Conservation (phyloP, 805 yeast genomes). For the Saturnispora bothae region DNA sequence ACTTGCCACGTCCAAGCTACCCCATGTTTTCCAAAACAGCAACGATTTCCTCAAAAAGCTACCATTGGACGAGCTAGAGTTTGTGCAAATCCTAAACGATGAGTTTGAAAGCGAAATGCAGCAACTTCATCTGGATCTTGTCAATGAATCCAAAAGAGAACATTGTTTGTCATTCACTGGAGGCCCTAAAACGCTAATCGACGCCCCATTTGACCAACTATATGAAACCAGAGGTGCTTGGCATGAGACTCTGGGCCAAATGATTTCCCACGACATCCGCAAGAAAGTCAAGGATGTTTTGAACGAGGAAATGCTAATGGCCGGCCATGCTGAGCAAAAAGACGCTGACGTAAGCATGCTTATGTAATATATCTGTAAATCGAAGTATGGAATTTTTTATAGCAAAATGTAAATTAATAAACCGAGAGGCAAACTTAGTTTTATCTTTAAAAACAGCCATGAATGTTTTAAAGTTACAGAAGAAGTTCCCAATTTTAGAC, state of each 20-base stretch:
- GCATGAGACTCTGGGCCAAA: conserved; percentile 13
- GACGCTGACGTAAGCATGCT: neutral
- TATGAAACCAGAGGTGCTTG: conserved; percentile 10
- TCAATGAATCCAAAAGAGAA: neutral
- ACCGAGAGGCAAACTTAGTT: no score
- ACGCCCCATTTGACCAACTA: conserved; percentile 17
- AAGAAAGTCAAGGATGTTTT: conserved; percentile 3
- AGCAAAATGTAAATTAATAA: no score
- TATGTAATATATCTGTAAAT: no score
- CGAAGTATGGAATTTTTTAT: no score
- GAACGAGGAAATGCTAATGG: neutral
- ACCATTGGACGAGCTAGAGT: conserved; percentile 23
- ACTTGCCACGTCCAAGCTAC: conserved; percentile 18
- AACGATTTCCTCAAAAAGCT: conserved; percentile 20
- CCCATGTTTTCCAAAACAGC: conserved; percentile 21
- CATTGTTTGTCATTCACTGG: conserved; percentile 1
- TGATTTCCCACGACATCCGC: conserved; percentile 13
- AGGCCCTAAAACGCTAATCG: conserved; percentile 12
- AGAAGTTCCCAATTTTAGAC: conserved; percentile 73
- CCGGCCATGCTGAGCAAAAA: neutral
- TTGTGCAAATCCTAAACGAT: conserved; percentile 25
- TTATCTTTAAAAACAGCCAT: no score
- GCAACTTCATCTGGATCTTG: conserved; percentile 10
- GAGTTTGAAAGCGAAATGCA: conserved; percentile 24
- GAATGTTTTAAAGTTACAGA: conserved; percentile 29